phyloP scores from a whole-genome alignment of 768 basidiomycete genomes.

The Hemileccinum rubropunctum region DNA sequence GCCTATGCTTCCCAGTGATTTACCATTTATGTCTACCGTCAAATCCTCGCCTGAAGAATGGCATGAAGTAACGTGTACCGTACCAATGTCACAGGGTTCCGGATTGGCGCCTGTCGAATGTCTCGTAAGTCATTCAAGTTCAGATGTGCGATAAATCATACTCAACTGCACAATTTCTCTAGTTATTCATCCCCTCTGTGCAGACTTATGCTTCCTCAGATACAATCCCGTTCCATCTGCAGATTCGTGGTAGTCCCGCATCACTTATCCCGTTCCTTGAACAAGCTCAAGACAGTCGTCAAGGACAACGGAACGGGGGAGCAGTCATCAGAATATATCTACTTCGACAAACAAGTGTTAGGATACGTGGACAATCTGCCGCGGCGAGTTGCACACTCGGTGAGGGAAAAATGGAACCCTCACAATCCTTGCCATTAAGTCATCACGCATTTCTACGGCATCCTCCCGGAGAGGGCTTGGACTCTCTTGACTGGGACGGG shows the following conservation, averaged over 20 bases:
- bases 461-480: slow-evolving; percentile 28
- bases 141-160: background rate
- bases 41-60: slow-evolving; percentile 69
- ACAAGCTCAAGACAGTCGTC: slow-evolving; percentile 7
- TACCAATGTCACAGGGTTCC: slow-evolving; percentile 38
- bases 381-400: slow-evolving; percentile 34
- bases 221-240: slow-evolving; percentile 63
- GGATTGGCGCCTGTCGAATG: slow-evolving; percentile 41
- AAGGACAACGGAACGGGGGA: slow-evolving; percentile 8
- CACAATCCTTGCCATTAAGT: slow-evolving; percentile 35
- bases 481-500: slow-evolving; percentile 62
- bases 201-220: slow-evolving; percentile 54
- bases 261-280: slow-evolving; percentile 48
- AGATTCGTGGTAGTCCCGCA: slow-evolving; percentile 46
- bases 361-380: slow-evolving; percentile 24
- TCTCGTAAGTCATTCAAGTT: slow-evolving; percentile 41
- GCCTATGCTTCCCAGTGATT: slow-evolving; percentile 44
- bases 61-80: slow-evolving; percentile 46
- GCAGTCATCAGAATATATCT: slow-evolving; percentile 47
- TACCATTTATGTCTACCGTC: slow-evolving; percentile 54
- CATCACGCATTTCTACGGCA: slow-evolving; percentile 1
- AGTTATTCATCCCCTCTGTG: slow-evolving; percentile 62
- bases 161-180: background rate
- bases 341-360: slow-evolving; percentile 46
- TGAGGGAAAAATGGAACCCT: slow-evolving; percentile 47